phyloP scores from a whole-genome alignment of 2,329 filamentous ascomycete species.

The Xylaria sp. region DNA sequence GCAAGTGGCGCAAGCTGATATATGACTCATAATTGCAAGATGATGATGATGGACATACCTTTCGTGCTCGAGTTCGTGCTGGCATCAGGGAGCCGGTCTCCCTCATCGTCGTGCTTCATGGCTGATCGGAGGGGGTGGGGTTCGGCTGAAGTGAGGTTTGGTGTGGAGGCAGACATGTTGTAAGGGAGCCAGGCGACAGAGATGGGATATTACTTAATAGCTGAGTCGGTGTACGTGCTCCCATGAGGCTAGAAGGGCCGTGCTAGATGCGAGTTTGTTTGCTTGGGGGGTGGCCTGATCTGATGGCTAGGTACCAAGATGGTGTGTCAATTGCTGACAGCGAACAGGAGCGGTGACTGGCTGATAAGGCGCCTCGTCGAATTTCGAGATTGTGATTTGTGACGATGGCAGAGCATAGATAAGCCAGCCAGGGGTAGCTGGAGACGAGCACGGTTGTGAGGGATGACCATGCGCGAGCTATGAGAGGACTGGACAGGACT shows the following conservation, averaged over 20 bases:
- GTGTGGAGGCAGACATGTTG: slow-evolving; percentile 36
- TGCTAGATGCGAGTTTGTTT: neutral
- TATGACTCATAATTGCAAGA: slow-evolving; percentile 10
- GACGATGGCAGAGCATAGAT: slow-evolving; percentile 8
- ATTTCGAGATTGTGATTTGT: slow-evolving; percentile 3
- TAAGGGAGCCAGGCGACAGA: neutral
- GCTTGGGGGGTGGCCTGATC: slow-evolving; percentile 4
- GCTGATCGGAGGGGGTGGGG: slow-evolving; percentile 39
- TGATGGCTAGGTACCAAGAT: neutral
- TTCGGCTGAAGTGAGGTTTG: slow-evolving; percentile 30
- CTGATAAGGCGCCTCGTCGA: slow-evolving; percentile 9
- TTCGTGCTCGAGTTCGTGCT: slow-evolving; percentile 32
- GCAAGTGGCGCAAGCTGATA: neutral
- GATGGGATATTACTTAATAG: neutral
- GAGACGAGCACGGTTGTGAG: too few relatives aligned
- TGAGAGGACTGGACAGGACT: neutral
- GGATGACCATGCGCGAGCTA: too few relatives aligned
- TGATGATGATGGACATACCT: slow-evolving; percentile 35
- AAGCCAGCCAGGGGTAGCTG: neutral
- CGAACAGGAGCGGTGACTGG: neutral
- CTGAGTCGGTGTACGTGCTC: neutral
- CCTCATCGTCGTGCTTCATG: slow-evolving; percentile 42
- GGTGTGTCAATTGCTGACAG: slow-evolving; percentile 16
- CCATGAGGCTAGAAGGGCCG: neutral
- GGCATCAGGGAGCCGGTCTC: slow-evolving; percentile 33